These are phyloP conservation scores for Dioszegia crocea DNA, from an alignment of 768 basidiomycete genomes.

Conservation along the genomic window DNA sequence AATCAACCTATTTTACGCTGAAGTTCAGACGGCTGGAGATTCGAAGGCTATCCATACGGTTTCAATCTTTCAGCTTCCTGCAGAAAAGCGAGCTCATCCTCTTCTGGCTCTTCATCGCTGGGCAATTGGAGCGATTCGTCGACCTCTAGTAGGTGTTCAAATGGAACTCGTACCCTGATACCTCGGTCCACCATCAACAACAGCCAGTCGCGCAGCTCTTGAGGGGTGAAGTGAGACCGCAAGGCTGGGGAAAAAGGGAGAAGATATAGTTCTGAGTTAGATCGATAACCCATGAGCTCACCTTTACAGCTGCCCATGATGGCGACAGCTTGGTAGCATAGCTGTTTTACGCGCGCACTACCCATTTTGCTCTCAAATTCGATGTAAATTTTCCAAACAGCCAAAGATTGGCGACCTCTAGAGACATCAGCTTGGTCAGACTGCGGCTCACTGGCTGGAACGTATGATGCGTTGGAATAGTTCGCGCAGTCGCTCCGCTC, in stretches of 20 bases:
- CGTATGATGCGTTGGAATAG: constrained; percentile 48
- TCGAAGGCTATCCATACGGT: constrained; percentile 40
- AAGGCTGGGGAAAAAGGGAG: constrained; percentile 48
- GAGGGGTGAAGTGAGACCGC: constrained; percentile 44
- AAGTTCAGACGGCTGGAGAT: too few relatives aligned
- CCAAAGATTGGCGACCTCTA: constrained; percentile 43
- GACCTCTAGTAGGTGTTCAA: constrained; percentile 40
- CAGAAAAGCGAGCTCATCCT: constrained; percentile 42
- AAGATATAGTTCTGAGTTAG: constrained; percentile 48
- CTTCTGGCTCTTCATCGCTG: constrained; percentile 36
- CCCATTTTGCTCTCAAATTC: constrained; percentile 50
- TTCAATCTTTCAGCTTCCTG: constrained; percentile 39
- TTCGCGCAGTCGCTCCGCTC: constrained; percentile 43
- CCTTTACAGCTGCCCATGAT: constrained; percentile 50
- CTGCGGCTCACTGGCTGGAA: constrained; percentile 24
- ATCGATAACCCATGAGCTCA: constrained; percentile 18
- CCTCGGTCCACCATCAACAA: constrained; percentile 51
- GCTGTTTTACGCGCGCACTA: constrained; percentile 42
- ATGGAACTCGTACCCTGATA: constrained; percentile 43
- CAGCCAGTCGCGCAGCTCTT: constrained; percentile 49
- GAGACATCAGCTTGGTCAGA: neutral
- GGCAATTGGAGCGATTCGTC: constrained; percentile 26
- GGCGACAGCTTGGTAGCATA: constrained; percentile 49
- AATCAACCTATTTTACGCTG: too few relatives aligned
- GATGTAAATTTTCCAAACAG: constrained; percentile 51